Conservation (phyloP, 306 rosid genomes). For the Coriaria nepalensis region DNA sequence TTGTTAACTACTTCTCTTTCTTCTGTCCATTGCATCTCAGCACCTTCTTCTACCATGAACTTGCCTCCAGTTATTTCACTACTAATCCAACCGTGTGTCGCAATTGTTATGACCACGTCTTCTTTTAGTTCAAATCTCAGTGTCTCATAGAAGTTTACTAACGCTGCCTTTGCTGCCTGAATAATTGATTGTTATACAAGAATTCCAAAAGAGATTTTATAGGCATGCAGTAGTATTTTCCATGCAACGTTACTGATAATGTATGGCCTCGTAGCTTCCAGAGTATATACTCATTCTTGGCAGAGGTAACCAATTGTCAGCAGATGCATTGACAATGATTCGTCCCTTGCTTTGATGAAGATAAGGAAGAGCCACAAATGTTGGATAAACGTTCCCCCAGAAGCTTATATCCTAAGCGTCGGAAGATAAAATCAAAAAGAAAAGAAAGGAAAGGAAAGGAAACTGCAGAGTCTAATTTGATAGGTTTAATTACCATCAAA, state of each 20-base stretch:
- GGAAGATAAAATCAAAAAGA: background rate
- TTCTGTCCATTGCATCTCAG: slow-evolving; percentile 86
- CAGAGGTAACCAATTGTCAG: slow-evolving; percentile 77
- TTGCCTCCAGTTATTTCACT: slow-evolving; percentile 69
- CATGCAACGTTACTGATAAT: no score
- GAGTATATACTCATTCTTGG: slow-evolving; percentile 85
- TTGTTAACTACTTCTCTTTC: slow-evolving; percentile 53
- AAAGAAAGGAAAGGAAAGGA: no score
- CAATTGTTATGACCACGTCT: slow-evolving; percentile 66
- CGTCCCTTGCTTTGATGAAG: slow-evolving; percentile 62
- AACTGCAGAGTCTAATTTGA: background rate
- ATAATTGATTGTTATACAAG: slow-evolving; percentile 1
- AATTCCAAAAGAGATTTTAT: background rate
- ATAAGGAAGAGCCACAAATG: slow-evolving; percentile 70
- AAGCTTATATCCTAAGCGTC: slow-evolving; percentile 57
- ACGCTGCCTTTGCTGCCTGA: slow-evolving; percentile 72
- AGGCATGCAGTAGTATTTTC: no score
- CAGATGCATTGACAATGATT: slow-evolving; percentile 55
- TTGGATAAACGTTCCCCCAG: slow-evolving; percentile 87
- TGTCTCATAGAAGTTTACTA: slow-evolving; percentile 73
- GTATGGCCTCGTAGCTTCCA: slow-evolving; percentile 24
- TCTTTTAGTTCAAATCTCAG: slow-evolving; percentile 68
- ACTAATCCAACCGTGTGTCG: slow-evolving; percentile 81
- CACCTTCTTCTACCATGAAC: slow-evolving; percentile 78
- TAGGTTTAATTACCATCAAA: slow-evolving; percentile 32